Base-by-base conservation (phyloP, 2,329 filamentous ascomycete species). In the Rachicladosporium sp. region DNA sequence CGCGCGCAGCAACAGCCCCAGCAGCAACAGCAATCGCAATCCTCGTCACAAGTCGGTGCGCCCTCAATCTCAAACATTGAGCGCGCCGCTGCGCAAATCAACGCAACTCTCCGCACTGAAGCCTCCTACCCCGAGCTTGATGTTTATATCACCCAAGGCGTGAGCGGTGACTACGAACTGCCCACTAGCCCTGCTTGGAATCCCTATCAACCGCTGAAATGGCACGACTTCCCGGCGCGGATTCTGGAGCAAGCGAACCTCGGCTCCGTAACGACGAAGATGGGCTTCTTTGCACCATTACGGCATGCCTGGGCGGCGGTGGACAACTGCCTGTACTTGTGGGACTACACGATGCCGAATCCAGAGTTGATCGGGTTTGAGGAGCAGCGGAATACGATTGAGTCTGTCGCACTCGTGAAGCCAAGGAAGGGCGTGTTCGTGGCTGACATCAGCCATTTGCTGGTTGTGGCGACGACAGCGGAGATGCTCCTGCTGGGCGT, bases 221-320 rank as follows among this genome's bases (percentile, higher is more conserved):
- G 81, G 62, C 89, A 94, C 64, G 80, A 83, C 51, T 89, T 98
- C 38, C 91, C 91, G 36, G 87, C 95, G 50, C 76, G 78, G 53
- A 82, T 98, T 38, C 89, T 96, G 55, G 82, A 93, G 51, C 87
- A 94, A 57, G 89, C 93, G 60, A 93, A 98, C 52, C 71, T 76
- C 37, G 82, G 84, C 42, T 80, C 93, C 56, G 78, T 95, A 15
- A 80, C 82, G 43, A 94, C 88, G n/a, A 76, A 78, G 54, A 93
- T 98, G 82, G 93, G 93, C 7, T 69, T 98, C 29, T 96, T 98
- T 61, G 84, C 91, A 11, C 84, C 93, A 62, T 73, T 98, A 54
- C 88, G 89, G 54, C 87, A 96, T 62, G 91, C 89, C 23, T 98
- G 88, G 83, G 83, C 94, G 40, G 78, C 84, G 15, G 91, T 98